A percentile compares a stretch with the other conserved stretches of the same genome.
Evolutionary conservation across 2,329 filamentous ascomycete genomes (phyloP).

Genomic region (Stagonosporopsis chrysanthemi): DNA sequence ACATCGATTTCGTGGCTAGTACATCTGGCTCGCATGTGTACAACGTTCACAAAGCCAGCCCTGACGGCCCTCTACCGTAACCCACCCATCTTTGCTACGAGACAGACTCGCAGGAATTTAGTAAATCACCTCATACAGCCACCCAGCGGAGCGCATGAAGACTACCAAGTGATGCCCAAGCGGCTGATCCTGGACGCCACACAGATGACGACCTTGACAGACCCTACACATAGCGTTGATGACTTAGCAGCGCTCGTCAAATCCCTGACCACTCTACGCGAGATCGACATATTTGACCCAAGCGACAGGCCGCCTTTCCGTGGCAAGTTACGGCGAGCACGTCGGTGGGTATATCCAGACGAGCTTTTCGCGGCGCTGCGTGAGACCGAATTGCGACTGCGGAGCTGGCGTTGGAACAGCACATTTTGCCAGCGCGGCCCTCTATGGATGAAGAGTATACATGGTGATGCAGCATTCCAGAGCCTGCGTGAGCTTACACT

Average conservation of each 20-base stretch:
- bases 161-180: conserved; percentile 76
- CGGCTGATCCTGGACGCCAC: conserved; percentile 73
- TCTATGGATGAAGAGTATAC: conserved; percentile 53
- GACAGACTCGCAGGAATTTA: conserved; percentile 56
- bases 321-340: conserved; percentile 58
- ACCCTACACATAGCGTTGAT: conserved; percentile 61
- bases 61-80: conserved; percentile 74
- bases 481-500: conserved; percentile 45
- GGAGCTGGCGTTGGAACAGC: conserved; percentile 65
- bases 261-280: conserved; percentile 70
- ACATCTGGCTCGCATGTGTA: conserved; percentile 66
- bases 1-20: conserved; percentile 68
- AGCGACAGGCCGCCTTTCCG: conserved; percentile 73
- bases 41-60: conserved; percentile 73
- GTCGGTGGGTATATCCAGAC: conserved; percentile 72
- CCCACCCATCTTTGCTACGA: conserved; percentile 67
- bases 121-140: conserved; percentile 64
- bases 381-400: conserved; percentile 55
- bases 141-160: conserved; percentile 46
- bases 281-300: conserved; percentile 75
- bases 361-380: conserved; percentile 71
- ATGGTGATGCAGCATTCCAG: conserved; percentile 54
- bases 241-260: conserved; percentile 67
- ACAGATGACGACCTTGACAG: conserved; percentile 62
- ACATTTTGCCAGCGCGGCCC: conserved; percentile 51